Conservation (phyloP, 1,139 yeast genomes). For the Magnusiomyces tetraspermus region DNA sequence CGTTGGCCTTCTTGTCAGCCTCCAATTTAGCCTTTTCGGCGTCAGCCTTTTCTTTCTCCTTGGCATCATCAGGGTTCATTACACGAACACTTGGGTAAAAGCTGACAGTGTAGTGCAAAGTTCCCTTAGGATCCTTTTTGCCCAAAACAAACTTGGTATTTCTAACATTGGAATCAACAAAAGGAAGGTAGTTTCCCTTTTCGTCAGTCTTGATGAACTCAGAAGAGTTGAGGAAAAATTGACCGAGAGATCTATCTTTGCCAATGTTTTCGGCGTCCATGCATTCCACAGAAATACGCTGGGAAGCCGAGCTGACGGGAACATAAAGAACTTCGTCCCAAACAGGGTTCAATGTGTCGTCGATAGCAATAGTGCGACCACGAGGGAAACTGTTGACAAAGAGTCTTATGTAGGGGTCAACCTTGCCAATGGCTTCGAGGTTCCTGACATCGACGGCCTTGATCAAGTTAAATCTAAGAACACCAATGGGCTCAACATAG, state of each 20-base stretch:
- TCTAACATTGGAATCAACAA: constrained; percentile 47
- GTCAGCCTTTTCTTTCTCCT: constrained; percentile 31
- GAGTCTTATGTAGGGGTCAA: constrained; percentile 84
- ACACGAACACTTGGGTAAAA: constrained; percentile 79
- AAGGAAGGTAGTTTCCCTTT: constrained; percentile 54
- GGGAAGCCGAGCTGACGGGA: constrained; percentile 72
- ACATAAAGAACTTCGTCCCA: constrained; percentile 81
- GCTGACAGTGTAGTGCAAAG: constrained; percentile 57
- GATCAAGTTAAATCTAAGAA: constrained; percentile 62
- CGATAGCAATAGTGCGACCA: constrained; percentile 66
- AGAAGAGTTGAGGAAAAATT: constrained; percentile 57
- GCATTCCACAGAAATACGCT: constrained; percentile 71
- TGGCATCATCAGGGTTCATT: constrained; percentile 61
- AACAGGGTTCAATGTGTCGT: constrained; percentile 64
- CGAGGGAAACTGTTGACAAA: constrained; percentile 67
- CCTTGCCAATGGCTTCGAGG: constrained; percentile 77
- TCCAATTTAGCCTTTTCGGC: constrained; percentile 28
- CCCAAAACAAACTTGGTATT: constrained; percentile 55
- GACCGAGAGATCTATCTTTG: constrained; percentile 80
- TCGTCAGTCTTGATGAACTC: constrained; percentile 63
- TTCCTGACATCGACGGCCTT: constrained; percentile 65
- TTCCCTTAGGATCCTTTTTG: constrained; percentile 71
- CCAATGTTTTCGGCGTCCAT: constrained; percentile 79
- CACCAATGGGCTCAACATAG: constrained; percentile 90
- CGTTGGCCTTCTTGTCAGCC: constrained; percentile 25